Evolutionary conservation across 1,284 basidiomycete species (phyloP).

Genomic region (Cutaneotrichosporon curvatum): DNA sequence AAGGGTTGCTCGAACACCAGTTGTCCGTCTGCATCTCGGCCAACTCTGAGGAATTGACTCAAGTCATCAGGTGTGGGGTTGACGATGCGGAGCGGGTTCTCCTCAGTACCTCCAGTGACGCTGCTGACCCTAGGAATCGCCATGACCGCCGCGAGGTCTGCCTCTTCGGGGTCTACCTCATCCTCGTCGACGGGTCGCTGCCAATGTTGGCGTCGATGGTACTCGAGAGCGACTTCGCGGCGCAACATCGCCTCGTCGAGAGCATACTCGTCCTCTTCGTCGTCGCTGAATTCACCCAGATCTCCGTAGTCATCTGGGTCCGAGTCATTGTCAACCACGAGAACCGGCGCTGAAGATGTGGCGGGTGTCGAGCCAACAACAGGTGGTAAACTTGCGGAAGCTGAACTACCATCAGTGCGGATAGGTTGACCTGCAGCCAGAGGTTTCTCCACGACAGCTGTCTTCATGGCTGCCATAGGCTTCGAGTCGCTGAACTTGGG

Average conservation of each 20-base stretch:
- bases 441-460: constrained; percentile 26
- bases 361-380: neutral
- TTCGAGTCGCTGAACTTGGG: constrained; percentile 23
- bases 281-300: constrained; percentile 26
- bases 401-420: neutral
- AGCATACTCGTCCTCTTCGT: constrained; percentile 41
- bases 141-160: constrained; percentile 18
- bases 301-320: constrained; percentile 32
- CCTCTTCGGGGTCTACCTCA: constrained; percentile 20
- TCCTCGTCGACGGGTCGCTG: constrained; percentile 20
- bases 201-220: constrained; percentile 31
- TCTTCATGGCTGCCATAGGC: constrained; percentile 26
- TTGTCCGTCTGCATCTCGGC: constrained; percentile 42
- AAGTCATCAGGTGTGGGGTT: constrained; percentile 40
- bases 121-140: constrained; percentile 28
- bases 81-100: constrained; percentile 26
- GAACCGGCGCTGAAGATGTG: neutral
- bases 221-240: constrained; percentile 39
- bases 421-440: too few relatives aligned
- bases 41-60: constrained; percentile 38
- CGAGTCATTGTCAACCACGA: constrained; percentile 17
- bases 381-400: too few relatives aligned
- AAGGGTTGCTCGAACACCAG: constrained; percentile 37
- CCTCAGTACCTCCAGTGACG: constrained; percentile 16
- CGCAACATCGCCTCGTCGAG: constrained; percentile 39